Base-by-base conservation (phyloP, 768 basidiomycete genomes). In the Pleurotus tuber-regium region DNA sequence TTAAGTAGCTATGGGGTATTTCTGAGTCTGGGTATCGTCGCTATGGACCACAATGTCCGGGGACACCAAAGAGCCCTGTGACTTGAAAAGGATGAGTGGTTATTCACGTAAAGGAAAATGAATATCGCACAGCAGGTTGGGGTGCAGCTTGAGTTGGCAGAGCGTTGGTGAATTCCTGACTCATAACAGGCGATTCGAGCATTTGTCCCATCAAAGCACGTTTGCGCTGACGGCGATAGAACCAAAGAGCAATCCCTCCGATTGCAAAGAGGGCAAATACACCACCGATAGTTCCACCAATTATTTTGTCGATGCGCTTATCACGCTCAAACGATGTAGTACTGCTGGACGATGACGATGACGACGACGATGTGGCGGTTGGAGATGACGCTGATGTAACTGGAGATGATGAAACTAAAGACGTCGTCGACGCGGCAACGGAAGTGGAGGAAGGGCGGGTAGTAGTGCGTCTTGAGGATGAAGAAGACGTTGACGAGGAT, bases 251-350 rank as follows among this genome's bases (percentile, higher is more conserved):
- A 35, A 48, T 28, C n/a, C 29, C 29, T 18, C 28, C 28, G 31
- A 48, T 9, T 8, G 35, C 12, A 21, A 21, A 29, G 8, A 48
- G 46, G 31, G 46, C 46, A 36, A 48, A 48, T 31, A 48, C 46
- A 31, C 46, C 46, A 11, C 46, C 46, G n/a, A 48, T 48, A 23
- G 31, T 35, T 16, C 46, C 46, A n/a, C 46, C 46, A 4, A 48
- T 48, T 31, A 48, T 48, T 48, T 48, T 31, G 23, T 48, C 46
- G 31, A 48, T 48, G n/a, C 46, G 31, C 31, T 28, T 31, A 24
- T 35, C 31, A 10, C 38, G 35, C 16, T 38, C 35, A 9, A 4
- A 1, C 2, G 16, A 16, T 4, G 31, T 19, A 8, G 49, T 18
- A 47, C 8, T 8, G n/a, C n/a, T n/a, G n/a, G n/a, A n/a, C 14